Conservation (phyloP, 2,329 filamentous ascomycete species). For the Thelonectria blattea region DNA sequence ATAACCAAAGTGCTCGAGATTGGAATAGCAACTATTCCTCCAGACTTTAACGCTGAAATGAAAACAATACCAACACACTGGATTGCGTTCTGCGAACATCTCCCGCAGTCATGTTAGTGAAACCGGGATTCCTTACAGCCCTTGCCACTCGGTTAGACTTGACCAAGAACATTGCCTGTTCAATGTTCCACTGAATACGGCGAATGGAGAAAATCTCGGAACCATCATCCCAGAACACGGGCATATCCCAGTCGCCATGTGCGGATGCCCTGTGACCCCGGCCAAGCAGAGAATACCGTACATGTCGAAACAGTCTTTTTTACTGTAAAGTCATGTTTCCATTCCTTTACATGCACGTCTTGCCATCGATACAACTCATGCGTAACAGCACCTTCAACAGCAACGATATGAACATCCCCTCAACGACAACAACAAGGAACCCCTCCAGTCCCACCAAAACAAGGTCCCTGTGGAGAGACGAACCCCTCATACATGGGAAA, state of each 20-base stretch:
- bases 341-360: too few species aligned
- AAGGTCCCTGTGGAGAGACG: neutral
- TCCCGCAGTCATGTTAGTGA: too few species aligned
- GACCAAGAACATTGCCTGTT: neutral
- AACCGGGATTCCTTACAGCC: too few species aligned
- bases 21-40: too few species aligned
- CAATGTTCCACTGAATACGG: neutral
- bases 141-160: neutral
- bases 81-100: too few species aligned
- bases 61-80: too few species aligned
- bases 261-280: neutral
- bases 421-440: neutral
- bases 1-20: too few species aligned
- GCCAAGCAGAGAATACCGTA: neutral
- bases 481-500: neutral
- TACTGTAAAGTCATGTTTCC: too few species aligned
- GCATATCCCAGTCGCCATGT: neutral
- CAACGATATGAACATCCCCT: too few species aligned
- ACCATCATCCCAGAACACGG: neutral
- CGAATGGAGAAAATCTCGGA: neutral
- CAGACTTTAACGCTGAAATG: too few species aligned
- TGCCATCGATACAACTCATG: too few species aligned
- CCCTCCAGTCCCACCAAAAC: neutral
- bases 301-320: neutral
- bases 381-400: too few species aligned